Evolutionary conservation across 2,329 filamentous ascomycete species (phyloP).

Genomic region (Truncatella angustata): DNA sequence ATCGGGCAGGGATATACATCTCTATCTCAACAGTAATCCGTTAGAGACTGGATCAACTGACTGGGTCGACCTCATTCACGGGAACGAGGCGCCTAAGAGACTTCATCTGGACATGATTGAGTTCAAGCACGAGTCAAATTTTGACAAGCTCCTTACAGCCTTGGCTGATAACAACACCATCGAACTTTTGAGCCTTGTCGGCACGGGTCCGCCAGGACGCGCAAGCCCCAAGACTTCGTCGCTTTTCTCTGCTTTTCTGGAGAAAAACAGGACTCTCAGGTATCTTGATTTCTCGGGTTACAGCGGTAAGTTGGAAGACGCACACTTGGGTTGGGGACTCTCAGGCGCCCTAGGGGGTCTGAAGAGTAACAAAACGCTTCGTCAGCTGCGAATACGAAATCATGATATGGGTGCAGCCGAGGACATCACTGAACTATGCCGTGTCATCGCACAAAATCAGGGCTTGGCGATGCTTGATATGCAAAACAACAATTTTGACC

Average conservation of each 20-base stretch:
- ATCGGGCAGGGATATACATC: slow-evolving; percentile 42
- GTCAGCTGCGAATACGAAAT: slow-evolving; percentile 54
- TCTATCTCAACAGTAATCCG: slow-evolving; percentile 51
- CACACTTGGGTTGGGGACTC: slow-evolving; percentile 52
- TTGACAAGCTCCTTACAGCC: slow-evolving; percentile 48
- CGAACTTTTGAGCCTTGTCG: slow-evolving; percentile 51
- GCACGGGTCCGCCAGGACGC: slow-evolving; percentile 48
- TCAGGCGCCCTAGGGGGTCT: slow-evolving; percentile 48
- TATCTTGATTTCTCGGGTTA: slow-evolving; percentile 57
- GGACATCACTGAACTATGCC: slow-evolving; percentile 41
- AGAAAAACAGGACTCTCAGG: slow-evolving; percentile 48
- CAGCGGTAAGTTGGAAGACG: slow-evolving; percentile 56
- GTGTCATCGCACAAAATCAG: slow-evolving; percentile 46
- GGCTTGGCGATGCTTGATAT: slow-evolving; percentile 53
- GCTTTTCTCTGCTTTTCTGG: slow-evolving; percentile 49
- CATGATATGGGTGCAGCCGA: slow-evolving; percentile 49
- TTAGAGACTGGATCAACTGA: slow-evolving; percentile 52
- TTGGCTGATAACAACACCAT: slow-evolving; percentile 50
- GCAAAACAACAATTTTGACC: slow-evolving; percentile 53
- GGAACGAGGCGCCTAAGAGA: slow-evolving; percentile 46
- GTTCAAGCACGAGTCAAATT: slow-evolving; percentile 50
- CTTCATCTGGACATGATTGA: slow-evolving; percentile 58
- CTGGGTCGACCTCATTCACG: slow-evolving; percentile 45
- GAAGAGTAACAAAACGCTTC: slow-evolving; percentile 40
- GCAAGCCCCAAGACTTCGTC: slow-evolving; percentile 45